Evolutionary conservation across 106 monocot genomes (phyloP), one percentile per base, ranked within the genome.

Genomic region (Apostasia shenzhenica): DNA sequence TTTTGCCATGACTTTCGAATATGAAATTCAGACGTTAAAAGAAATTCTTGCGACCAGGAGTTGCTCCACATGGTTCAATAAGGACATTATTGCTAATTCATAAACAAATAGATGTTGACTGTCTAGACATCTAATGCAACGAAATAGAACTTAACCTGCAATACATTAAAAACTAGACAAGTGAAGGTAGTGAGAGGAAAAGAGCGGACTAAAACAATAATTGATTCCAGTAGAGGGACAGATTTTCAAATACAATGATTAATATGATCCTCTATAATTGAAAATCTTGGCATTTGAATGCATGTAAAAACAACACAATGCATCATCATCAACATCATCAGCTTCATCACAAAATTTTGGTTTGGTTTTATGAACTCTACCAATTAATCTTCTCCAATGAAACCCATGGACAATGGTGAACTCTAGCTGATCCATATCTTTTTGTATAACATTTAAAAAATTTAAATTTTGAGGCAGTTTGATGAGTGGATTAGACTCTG

Each of bases 1-100:
- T 45, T 70, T 74, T 64, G 71, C 81, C 41, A 82, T 82, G 57
- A 64, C 61, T 44, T 68, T 73, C 43, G 79, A 59, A 67, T 51
- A 56, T 50, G 12, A 52, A 54, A 65, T 58, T 13, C 43, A 68
- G 1, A 69, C 49, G 3, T 8, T 9, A 1, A 40, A 3, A 43
- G 40, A 52, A 68, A 11, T 62, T 47, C 48, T 54, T 63, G 68
- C 42, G 45, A 57, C 53, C 45, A 68, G 38, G 51, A 69, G 61
- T 42, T 46, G 40, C 48, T 54, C 59, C 55, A 57, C 68, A 60
- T 59, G 67, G 59, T 69, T 63, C 41, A 59, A 61, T 59, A 61
- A 60, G 60, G n/a, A 61, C 59, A 72, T 61, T 42, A 61, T 14
- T 61, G 49, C n/a, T 14, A 7, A 65, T 76, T 65, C 10, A 54